Conservation (phyloP, 208 protist genomes). For the Leishmania major region DNA sequence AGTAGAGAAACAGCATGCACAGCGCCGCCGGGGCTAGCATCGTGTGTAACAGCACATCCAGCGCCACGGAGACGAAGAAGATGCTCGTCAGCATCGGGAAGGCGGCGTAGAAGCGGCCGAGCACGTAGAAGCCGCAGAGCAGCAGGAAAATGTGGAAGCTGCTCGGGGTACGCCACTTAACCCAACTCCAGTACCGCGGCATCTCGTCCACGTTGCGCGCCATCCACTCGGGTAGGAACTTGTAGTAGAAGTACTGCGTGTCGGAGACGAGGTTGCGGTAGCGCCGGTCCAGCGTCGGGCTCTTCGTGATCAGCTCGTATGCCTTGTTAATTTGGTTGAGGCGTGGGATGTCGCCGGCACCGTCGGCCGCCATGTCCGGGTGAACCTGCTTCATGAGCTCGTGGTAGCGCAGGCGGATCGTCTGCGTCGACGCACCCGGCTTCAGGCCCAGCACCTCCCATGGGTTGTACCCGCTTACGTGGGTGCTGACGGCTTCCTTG, state of each 20-base stretch:
- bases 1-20: slow-evolving; percentile 85
- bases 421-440: slow-evolving; percentile 68
- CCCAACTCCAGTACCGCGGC: slow-evolving; percentile 91
- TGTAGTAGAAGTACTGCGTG: slow-evolving; percentile 89
- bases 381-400: slow-evolving; percentile 87
- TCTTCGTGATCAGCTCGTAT: slow-evolving; percentile 89
- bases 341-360: slow-evolving; percentile 73
- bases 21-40: slow-evolving; percentile 86
- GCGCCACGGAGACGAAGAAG: slow-evolving; percentile 55
- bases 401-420: slow-evolving; percentile 84
- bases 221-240: slow-evolving; percentile 91
- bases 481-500: slow-evolving; percentile 40
- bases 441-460: slow-evolving; percentile 85
- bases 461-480: slow-evolving; percentile 80
- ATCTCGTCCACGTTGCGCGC: slow-evolving; percentile 92
- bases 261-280: slow-evolving; percentile 89
- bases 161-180: slow-evolving; percentile 76
- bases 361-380: slow-evolving; percentile 75
- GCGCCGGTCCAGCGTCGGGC: slow-evolving; percentile 83
- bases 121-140: slow-evolving; percentile 61
- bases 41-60: slow-evolving; percentile 85
- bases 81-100: slow-evolving; percentile 76
- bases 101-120: slow-evolving; percentile 76
- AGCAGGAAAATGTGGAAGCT: slow-evolving; percentile 74
- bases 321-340: slow-evolving; percentile 91